phyloP scores from a whole-genome alignment of 2,329 filamentous ascomycete species.

The Orbilia quercus region DNA sequence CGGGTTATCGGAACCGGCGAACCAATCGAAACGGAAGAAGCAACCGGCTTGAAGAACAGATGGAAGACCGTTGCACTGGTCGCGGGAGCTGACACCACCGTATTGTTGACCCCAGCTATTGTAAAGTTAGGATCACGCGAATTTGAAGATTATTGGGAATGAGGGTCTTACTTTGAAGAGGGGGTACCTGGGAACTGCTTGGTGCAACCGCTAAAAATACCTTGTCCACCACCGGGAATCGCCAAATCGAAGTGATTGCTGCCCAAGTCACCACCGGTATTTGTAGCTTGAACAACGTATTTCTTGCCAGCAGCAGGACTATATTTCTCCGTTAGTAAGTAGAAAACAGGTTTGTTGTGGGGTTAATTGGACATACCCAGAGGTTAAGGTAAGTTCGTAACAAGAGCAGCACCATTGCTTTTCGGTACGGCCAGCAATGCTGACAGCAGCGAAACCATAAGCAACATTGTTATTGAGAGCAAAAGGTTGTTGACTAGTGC shows the following conservation, averaged over 20 bases:
- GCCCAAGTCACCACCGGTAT: constrained; percentile 71
- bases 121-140: constrained; percentile 60
- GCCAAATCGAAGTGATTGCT: constrained; percentile 71
- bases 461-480: constrained; percentile 70
- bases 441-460: constrained; percentile 74
- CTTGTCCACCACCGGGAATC: constrained; percentile 65
- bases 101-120: constrained; percentile 71
- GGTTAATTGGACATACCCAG: constrained; percentile 40
- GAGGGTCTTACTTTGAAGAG: constrained; percentile 35
- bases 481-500: constrained; percentile 73
- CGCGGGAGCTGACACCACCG: constrained; percentile 68
- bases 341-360: background rate
- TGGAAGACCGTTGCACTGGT: constrained; percentile 69
- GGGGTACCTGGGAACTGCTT: constrained; percentile 63
- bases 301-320: constrained; percentile 70
- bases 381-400: constrained; percentile 72
- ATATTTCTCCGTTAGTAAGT: constrained; percentile 59
- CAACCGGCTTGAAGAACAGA: constrained; percentile 69
- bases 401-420: constrained; percentile 75
- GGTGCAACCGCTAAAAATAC: constrained; percentile 69
- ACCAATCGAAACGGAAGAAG: constrained; percentile 75
- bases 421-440: constrained; percentile 69
- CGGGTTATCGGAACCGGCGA: constrained; percentile 71
- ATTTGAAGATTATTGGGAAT: background rate
- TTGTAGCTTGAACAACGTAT: constrained; percentile 74